Evolutionary conservation across 352 stramenopile species (phyloP).

Genomic region (Pythium guiyangense): DNA sequence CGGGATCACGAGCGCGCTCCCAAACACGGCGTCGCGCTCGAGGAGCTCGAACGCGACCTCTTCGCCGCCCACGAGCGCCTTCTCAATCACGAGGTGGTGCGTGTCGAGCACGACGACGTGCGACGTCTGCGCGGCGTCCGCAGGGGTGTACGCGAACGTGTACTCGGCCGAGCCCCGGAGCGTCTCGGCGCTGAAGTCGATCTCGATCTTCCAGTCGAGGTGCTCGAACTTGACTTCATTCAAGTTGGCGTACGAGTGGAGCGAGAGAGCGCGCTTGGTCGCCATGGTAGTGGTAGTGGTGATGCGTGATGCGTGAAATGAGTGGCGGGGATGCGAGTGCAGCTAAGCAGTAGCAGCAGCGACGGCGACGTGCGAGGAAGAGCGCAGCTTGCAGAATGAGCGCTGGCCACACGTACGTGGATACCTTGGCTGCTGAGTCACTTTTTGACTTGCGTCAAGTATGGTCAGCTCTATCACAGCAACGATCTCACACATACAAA

Average conservation of each 20-base stretch:
- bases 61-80: slow-evolving; percentile 41
- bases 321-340: too few species aligned
- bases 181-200: slow-evolving; percentile 81
- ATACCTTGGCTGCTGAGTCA: too few species aligned
- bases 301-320: too few species aligned
- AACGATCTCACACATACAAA: too few species aligned
- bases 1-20: slow-evolving; percentile 44
- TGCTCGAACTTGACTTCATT: slow-evolving; percentile 77
- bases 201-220: slow-evolving; percentile 73
- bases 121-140: slow-evolving; percentile 6
- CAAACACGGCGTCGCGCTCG: slow-evolving; percentile 53
- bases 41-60: slow-evolving; percentile 30
- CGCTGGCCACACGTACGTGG: too few species aligned
- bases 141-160: slow-evolving; percentile 40
- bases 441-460: too few species aligned
- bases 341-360: too few species aligned
- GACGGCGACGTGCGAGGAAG: too few species aligned
- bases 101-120: slow-evolving; percentile 84
- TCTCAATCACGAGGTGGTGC: slow-evolving; percentile 66
- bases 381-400: too few species aligned
- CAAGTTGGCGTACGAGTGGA: slow-evolving; percentile 87
- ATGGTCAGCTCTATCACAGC: too few species aligned
- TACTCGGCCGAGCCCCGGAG: slow-evolving; percentile 85
- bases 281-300: neutral
- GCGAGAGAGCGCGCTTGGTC: slow-evolving; percentile 13